Percentiles rank a stretch among this genome's conserved stretches.
These are phyloP conservation scores for Zygotorulaspora mrakii DNA, from an alignment of 1,139 yeast species.

Conservation along the genomic window DNA sequence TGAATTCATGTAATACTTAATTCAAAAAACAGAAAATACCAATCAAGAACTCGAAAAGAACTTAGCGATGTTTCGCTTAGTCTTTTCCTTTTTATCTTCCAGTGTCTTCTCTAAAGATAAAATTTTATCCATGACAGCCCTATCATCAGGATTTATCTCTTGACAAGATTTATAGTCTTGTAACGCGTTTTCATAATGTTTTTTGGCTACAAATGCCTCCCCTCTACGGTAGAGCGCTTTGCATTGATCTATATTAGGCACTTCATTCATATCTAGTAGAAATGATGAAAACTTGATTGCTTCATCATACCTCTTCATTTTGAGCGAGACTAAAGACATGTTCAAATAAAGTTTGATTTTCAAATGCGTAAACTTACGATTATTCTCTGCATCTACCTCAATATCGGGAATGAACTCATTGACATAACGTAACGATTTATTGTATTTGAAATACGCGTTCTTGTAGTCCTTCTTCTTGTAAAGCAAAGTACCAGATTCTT, in stretches of 20 bases:
- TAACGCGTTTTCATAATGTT: constrained; percentile 50
- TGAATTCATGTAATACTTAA: constrained; percentile 29
- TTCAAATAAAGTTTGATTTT: constrained; percentile 63
- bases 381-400: constrained; percentile 58
- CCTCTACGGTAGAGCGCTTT: constrained; percentile 65
- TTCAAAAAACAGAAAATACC: constrained; percentile 2
- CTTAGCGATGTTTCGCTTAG: constrained; percentile 54
- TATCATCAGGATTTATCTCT: constrained; percentile 48
- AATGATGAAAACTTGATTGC: constrained; percentile 53
- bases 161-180: constrained; percentile 46
- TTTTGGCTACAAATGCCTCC: constrained; percentile 43
- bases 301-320: constrained; percentile 44
- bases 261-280: constrained; percentile 48
- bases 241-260: constrained; percentile 47
- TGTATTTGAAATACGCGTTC: constrained; percentile 58
- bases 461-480: constrained; percentile 50
- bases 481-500: constrained; percentile 60
- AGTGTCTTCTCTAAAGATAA: constrained; percentile 41
- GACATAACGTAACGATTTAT: constrained; percentile 60
- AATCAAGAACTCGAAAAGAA: constrained; percentile 41
- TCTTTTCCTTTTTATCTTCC: constrained; percentile 45
- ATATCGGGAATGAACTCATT: constrained; percentile 69
- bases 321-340: constrained; percentile 50
- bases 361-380: constrained; percentile 47
- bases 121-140: constrained; percentile 46